phyloP scores from a whole-genome alignment of 257 asterid genomes.

The Dorcoceras hygrometricum region DNA sequence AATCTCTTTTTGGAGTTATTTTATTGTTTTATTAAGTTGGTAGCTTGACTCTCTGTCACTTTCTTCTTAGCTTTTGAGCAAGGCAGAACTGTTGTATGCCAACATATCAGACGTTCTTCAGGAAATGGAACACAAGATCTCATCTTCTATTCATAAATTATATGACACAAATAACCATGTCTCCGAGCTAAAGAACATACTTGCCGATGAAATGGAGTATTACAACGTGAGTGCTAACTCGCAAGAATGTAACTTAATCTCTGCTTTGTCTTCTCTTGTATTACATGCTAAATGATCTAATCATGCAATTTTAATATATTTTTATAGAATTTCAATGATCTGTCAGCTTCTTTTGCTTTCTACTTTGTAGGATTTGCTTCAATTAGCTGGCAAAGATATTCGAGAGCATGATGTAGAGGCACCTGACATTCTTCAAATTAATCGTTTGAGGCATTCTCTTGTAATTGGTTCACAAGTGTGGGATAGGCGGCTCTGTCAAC shows the following conservation, averaged over 20 bases:
- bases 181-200: conserved; percentile 54
- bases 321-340: background rate
- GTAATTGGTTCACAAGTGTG: conserved; percentile 61
- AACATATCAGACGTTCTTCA: conserved; percentile 61
- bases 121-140: conserved; percentile 45
- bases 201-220: conserved; percentile 44
- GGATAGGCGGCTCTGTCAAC: conserved; percentile 57
- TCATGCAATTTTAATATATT: background rate
- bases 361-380: conserved; percentile 53
- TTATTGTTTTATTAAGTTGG: background rate
- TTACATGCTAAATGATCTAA: background rate
- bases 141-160: conserved; percentile 42
- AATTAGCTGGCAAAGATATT: conserved; percentile 30
- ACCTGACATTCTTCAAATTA: conserved; percentile 72
- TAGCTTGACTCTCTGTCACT: conserved; percentile 22
- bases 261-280: background rate
- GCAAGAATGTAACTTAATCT: background rate
- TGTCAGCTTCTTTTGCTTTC: conserved; percentile 7
- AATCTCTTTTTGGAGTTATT: conserved; percentile 1
- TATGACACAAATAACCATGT: conserved; percentile 48
- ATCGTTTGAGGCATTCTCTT: conserved; percentile 71
- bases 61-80: conserved; percentile 59
- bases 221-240: conserved; percentile 49
- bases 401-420: conserved; percentile 30
- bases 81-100: conserved; percentile 58